These are phyloP conservation scores for Rhodamnia argentea DNA, from an alignment of 345 rosid species.

Conservation along the genomic window DNA sequence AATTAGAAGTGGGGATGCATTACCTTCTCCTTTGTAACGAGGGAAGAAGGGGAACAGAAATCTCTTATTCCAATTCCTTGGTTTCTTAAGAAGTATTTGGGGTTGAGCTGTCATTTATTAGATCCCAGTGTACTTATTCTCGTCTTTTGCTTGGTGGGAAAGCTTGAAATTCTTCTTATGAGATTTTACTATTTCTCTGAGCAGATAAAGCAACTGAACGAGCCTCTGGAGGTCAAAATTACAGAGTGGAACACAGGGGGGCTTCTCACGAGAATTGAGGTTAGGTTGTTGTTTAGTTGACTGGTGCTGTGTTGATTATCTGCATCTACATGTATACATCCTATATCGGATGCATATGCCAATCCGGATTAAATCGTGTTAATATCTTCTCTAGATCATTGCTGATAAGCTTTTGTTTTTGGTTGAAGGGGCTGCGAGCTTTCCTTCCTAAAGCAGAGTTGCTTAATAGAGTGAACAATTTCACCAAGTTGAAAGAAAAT, in stretches of 20 bases:
- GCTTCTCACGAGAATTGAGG: conserved; percentile 84
- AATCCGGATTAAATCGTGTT: neutral
- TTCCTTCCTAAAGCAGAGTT: conserved; percentile 82
- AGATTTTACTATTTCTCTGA: neutral
- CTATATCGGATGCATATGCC: neutral
- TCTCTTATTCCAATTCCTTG: neutral
- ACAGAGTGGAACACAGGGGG: conserved; percentile 94
- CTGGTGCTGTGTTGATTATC: neutral
- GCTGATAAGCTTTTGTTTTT: neutral
- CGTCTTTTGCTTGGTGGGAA: neutral
- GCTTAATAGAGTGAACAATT: conserved; percentile 60
- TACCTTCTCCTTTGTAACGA: neutral
- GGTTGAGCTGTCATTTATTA: neutral
- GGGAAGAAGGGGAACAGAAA: neutral
- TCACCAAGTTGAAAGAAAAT: conserved; percentile 83
- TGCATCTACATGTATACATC: neutral
- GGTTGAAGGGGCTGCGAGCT: conserved; percentile 65
- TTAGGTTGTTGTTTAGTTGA: conserved; percentile 4
- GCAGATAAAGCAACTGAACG: conserved; percentile 77
- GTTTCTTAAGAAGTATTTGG: neutral
- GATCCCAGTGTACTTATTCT: neutral
- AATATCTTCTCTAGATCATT: neutral
- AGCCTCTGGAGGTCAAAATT: conserved; percentile 73
- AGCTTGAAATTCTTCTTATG: neutral
- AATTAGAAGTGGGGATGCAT: neutral